A percentile compares a stretch with the other conserved stretches of the same genome.
phyloP scores from a whole-genome alignment of 495 filamentous ascomycete genomes.

The Neurospora sublineolata region DNA sequence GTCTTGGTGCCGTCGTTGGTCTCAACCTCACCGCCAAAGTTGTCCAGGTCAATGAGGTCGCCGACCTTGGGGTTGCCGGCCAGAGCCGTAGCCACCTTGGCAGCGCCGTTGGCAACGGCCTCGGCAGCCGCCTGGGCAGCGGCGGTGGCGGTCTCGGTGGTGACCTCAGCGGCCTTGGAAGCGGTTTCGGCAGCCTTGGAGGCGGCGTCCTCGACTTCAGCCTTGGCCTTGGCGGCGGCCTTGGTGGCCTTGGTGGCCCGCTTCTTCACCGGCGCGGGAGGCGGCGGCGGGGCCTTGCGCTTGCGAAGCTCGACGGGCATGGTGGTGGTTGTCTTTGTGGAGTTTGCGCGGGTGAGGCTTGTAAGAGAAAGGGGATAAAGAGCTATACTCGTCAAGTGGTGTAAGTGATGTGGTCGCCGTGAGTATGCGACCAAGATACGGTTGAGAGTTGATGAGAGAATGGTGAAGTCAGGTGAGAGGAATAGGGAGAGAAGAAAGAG shows the following conservation, averaged over 20 bases:
- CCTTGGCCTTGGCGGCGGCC: conserved; percentile 30
- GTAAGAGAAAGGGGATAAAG: background rate
- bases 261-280: conserved; percentile 33
- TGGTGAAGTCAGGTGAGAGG: background rate
- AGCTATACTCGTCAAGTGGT: background rate
- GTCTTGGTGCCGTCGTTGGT: conserved; percentile 72
- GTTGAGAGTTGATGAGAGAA: background rate
- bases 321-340: conserved; percentile 1
- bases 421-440: background rate
- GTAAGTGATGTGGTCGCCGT: background rate
- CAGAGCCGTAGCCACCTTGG: conserved; percentile 13
- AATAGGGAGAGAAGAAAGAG: background rate
- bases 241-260: conserved; percentile 26
- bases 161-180: conserved; percentile 35
- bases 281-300: conserved; percentile 55
- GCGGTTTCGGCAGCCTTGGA: conserved; percentile 22
- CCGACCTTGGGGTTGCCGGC: conserved; percentile 27
- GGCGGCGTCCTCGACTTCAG: conserved; percentile 21
- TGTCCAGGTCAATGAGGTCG: conserved; percentile 49
- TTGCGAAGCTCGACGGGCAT: conserved; percentile 60
- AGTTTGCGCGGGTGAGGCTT: background rate
- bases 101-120: conserved; percentile 4
- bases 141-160: conserved; percentile 24
- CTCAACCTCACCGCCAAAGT: conserved; percentile 73
- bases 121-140: conserved; percentile 14